These are phyloP conservation scores for Funneliformis caledonium DNA, from an alignment of 371 early-diverging fungal genomes.

Conservation along the genomic window DNA sequence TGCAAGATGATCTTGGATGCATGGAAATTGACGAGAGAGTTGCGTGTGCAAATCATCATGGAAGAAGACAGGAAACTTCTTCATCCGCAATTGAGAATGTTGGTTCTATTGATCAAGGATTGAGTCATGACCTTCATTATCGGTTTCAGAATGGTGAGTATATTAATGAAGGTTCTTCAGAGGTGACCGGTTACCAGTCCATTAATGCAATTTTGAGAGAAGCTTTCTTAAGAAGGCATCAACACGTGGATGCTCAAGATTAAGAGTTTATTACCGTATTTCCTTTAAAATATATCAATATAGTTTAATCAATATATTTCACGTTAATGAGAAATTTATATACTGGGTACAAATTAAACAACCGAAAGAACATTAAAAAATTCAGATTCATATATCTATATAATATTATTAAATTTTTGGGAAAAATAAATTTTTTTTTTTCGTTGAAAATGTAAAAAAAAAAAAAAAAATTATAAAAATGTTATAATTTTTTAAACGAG, in stretches of 20 bases:
- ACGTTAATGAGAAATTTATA: no score
- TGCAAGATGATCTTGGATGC: constrained; percentile 13
- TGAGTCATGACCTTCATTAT: not conserved
- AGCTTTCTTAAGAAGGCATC: constrained; percentile 32
- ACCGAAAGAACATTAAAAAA: no score
- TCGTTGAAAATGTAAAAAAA: no score
- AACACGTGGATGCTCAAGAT: not conserved
- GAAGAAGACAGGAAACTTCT: not conserved
- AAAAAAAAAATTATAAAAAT: no score
- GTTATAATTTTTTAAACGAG: no score
- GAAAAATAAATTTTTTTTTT: no score
- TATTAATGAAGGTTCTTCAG: not conserved
- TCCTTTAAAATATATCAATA: no score
- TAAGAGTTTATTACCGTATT: not conserved
- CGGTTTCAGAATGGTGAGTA: not conserved
- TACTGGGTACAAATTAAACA: no score
- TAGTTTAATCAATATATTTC: no score
- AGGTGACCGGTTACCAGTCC: not conserved
- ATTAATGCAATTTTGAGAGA: constrained; percentile 37
- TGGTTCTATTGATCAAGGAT: not conserved
- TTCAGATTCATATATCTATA: no score
- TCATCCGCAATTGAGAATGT: not conserved
- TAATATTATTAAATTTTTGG: no score
- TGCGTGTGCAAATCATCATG: not conserved
- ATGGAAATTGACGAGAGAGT: constrained; percentile 37